phyloP scores from a whole-genome alignment of 768 basidiomycete genomes.

The Trichaptum fuscoviolaceum region DNA sequence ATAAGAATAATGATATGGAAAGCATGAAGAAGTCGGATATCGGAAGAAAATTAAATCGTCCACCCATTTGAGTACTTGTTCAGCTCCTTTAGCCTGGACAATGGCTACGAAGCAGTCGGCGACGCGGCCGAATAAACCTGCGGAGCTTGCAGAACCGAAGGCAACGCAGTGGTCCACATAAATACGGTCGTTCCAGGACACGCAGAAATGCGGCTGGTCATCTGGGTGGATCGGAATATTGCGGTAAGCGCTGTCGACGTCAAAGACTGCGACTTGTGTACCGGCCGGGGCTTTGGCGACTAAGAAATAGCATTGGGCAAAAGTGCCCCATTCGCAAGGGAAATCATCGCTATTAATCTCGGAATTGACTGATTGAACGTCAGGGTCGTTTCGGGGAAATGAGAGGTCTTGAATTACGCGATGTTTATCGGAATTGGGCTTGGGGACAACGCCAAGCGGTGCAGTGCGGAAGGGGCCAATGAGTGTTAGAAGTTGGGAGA shows the following conservation, averaged over 20 bases:
- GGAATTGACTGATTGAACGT: conserved; percentile 22
- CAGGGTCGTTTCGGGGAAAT: conserved; percentile 10
- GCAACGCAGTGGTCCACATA: conserved; percentile 12
- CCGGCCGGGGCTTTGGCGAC: conserved; percentile 31
- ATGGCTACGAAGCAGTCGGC: conserved; percentile 28
- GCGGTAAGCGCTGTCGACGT: conserved; percentile 36
- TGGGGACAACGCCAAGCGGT: conserved; percentile 24
- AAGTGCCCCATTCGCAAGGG: conserved; percentile 43
- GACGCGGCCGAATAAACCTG: conserved; percentile 26
- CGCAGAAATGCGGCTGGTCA: conserved; percentile 1
- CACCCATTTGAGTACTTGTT: conserved; percentile 29
- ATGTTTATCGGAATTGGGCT: conserved; percentile 17
- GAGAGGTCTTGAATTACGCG: conserved; percentile 25
- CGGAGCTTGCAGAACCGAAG: conserved; percentile 24
- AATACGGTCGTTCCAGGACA: background rate
- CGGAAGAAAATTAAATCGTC: conserved; percentile 31
- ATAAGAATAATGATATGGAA: conserved; percentile 1
- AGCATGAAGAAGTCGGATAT: conserved; percentile 8
- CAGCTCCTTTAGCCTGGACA: conserved; percentile 13
- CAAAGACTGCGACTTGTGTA: conserved; percentile 28
- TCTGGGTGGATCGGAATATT: conserved; percentile 14
- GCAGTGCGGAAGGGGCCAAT: conserved; percentile 24
- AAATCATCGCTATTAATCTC: conserved; percentile 27
- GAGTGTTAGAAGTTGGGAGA: conserved; percentile 13
- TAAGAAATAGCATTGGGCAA: conserved; percentile 25